These are phyloP conservation scores for Phylloporus scabripes DNA, from an alignment of 768 basidiomycete genomes.

Conservation along the genomic window DNA sequence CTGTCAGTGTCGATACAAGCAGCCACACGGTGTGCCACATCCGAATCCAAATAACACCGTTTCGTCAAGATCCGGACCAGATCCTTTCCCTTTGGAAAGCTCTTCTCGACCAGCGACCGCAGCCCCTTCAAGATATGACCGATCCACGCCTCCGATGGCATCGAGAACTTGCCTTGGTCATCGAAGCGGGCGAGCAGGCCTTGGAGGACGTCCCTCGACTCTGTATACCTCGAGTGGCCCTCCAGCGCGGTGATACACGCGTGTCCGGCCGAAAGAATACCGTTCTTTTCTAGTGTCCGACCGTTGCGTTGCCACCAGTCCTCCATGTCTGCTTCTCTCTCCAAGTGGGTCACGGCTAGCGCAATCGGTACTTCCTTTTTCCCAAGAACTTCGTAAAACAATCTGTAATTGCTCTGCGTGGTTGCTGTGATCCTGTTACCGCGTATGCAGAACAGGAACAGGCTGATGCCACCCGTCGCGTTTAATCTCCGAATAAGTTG, in stretches of 20 bases:
- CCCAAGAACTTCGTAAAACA: slow-evolving; percentile 25
- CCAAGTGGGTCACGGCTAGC: slow-evolving; percentile 37
- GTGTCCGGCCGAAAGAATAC: slow-evolving; percentile 23
- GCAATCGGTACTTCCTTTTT: slow-evolving; percentile 35
- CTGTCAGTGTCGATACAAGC: slow-evolving; percentile 14
- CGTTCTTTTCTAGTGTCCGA: slow-evolving; percentile 14
- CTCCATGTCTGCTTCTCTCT: slow-evolving; percentile 30
- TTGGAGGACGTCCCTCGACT: slow-evolving; percentile 27
- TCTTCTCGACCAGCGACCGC: slow-evolving; percentile 16
- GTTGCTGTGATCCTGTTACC: slow-evolving; percentile 32
- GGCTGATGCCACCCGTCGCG: slow-evolving; percentile 31
- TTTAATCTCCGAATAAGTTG: slow-evolving; percentile 31
- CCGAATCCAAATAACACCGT: slow-evolving; percentile 21
- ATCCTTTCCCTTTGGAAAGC: slow-evolving; percentile 21
- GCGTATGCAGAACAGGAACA: slow-evolving; percentile 39
- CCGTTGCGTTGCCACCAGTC: slow-evolving; percentile 29
- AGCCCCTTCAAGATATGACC: slow-evolving; percentile 22
- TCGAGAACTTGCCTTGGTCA: slow-evolving; percentile 27
- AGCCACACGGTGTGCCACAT: slow-evolving; percentile 21
- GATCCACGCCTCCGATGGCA: slow-evolving; percentile 27
- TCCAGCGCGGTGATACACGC: slow-evolving; percentile 30
- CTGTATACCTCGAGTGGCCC: slow-evolving; percentile 22
- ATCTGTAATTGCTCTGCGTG: slow-evolving; percentile 20
- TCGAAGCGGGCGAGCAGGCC: slow-evolving; percentile 16
- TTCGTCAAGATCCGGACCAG: slow-evolving; percentile 22